Conservation (phyloP, 371 early-diverging fungal genomes). For the Mucor irregularis region DNA sequence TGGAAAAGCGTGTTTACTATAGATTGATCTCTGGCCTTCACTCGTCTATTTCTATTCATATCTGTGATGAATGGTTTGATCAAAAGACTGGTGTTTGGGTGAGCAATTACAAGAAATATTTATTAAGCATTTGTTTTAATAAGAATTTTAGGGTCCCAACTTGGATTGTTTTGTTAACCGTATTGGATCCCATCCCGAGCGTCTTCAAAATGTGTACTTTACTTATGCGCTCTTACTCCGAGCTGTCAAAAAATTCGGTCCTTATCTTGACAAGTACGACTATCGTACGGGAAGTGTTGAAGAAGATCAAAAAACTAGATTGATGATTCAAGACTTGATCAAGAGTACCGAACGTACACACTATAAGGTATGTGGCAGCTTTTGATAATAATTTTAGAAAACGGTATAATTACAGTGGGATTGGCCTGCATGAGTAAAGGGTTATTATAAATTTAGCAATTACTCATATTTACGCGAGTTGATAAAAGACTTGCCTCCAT, state of each 20-base stretch:
- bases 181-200: slow-evolving; percentile 87
- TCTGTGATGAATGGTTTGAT: slow-evolving; percentile 91
- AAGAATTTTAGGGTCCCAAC: slow-evolving; percentile 61
- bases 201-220: slow-evolving; percentile 94
- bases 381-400: too few species aligned
- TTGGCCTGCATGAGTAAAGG: slow-evolving; percentile 46
- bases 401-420: slow-evolving; percentile 58
- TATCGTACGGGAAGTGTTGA: slow-evolving; percentile 62
- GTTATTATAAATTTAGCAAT: slow-evolving; percentile 23
- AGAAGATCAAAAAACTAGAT: slow-evolving; percentile 57
- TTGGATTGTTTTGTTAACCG: slow-evolving; percentile 87
- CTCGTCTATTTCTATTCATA: slow-evolving; percentile 96
- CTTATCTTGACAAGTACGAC: slow-evolving; percentile 72
- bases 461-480: too few species aligned
- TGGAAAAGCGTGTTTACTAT: slow-evolving; percentile 93
- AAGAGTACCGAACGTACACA: slow-evolving; percentile 54
- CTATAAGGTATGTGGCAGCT: too few species aligned
- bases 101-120: too few species aligned
- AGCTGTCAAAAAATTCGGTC: slow-evolving; percentile 80
- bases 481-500: slow-evolving; percentile 42
- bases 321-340: slow-evolving; percentile 61
- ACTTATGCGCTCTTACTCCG: slow-evolving; percentile 84
- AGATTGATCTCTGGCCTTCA: slow-evolving; percentile 93
- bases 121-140: neutral
- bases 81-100: slow-evolving; percentile 87